Evolutionary conservation across 208 protist species (phyloP), one percentile per base, ranked within the genome.

Genomic region (Leishmania amazonensis): DNA sequence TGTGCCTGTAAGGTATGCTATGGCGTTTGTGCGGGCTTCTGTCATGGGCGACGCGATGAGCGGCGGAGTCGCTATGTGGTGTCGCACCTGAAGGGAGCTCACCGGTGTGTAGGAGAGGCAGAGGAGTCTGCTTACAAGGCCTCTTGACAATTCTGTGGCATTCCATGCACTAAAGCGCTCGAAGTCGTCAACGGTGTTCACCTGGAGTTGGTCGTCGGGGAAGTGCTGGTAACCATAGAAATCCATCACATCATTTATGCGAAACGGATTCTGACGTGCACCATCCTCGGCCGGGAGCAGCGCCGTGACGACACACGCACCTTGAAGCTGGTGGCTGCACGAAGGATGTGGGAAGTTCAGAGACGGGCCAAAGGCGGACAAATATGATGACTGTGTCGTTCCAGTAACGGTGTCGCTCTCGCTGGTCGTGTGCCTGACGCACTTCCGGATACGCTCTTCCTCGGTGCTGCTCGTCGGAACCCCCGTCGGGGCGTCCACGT

Each of bases 181-280:
- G 73, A 93, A 85, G 35, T 93, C 90, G 47, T 93, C 90, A n/a
- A 81, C 76, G 42, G 79, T 79, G 42, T 60, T 67, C 42, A 76
- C 70, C 11, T 57, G 74, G 1, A 75, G 81, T 57, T 86, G 81
- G 45, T 90, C 87, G 35, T 85, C 77, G 3, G 84, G 81, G 72
- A 84, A 76, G 74, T 88, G 83, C 79, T 94, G 76, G 76, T 88
- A 96, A 28, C 93, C 93, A 80, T 90, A 95, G 74, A 96, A 96
- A 71, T 95, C 91, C 19, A 94, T 73, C 1, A 96, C 86, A 67
- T 94, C 90, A 70, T 96, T 96, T 4, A 92, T 77, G 40, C 84
- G 84, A 31, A 96, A 82, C 6, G 51, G 65, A n/a, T 77, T 78
- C 28, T 57, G 65, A 13, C 71, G 79, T 28, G n/a, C 4, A 24